phyloP scores from a whole-genome alignment of 192 early-diverging fungal species.

The Phycomyces nitens region DNA sequence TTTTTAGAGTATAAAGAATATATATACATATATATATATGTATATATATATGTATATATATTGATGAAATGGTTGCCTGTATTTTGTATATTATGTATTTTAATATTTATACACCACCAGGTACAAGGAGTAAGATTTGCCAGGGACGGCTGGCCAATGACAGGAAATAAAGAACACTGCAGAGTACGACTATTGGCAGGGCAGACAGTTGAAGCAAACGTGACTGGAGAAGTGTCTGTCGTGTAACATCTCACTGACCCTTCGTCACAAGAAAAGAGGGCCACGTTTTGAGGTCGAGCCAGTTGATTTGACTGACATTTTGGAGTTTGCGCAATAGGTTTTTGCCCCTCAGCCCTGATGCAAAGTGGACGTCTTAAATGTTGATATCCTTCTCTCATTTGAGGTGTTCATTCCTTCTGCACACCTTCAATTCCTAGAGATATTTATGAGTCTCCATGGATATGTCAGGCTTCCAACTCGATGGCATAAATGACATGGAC shows the following conservation, averaged over 20 bases:
- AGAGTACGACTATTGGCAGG: background rate
- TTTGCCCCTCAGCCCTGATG: conserved; percentile 4
- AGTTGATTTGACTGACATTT: conserved; percentile 20
- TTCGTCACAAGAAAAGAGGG: conserved; percentile 1
- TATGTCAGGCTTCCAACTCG: conserved; percentile 13
- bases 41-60: too few species aligned
- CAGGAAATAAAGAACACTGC: background rate
- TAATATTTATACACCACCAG: too few species aligned
- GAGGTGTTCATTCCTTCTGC: background rate
- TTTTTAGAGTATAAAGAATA: too few species aligned
- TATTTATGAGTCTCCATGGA: conserved; percentile 7
- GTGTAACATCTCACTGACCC: background rate
- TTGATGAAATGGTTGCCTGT: too few species aligned
- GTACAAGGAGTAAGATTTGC: background rate
- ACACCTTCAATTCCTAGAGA: background rate
- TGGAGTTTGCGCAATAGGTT: background rate
- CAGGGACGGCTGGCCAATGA: background rate
- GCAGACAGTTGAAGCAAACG: conserved; percentile 1
- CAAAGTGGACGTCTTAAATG: background rate
- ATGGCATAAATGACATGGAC: conserved; percentile 17
- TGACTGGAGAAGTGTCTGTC: conserved; percentile 3
- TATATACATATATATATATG: too few species aligned
- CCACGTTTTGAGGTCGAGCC: conserved; percentile 17
- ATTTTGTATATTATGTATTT: too few species aligned
- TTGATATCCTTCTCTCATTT: background rate